Base-by-base conservation (phyloP, 1,284 basidiomycete species). In the Leccinum subatratum region DNA sequence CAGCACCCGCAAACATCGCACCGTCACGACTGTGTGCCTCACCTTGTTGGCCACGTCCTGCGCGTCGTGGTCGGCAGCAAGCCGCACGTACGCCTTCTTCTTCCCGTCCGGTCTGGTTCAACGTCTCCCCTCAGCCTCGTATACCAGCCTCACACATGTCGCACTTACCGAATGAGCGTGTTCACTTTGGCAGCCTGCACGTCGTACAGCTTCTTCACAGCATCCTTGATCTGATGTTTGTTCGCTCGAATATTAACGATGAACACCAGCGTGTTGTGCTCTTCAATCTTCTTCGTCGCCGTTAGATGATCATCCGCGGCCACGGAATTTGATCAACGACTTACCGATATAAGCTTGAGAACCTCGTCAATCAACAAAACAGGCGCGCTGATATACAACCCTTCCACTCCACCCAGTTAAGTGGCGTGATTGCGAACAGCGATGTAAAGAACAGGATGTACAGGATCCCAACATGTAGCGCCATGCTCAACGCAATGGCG, bases 21-120 rank as follows among this genome's bases (percentile, higher is more conserved):
- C 34, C 42, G 22, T 16, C n/a, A 34, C 28, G 45, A 30, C 62
- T 14, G 6, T 14, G 6, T 12, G 62, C 39, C 32, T 59, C 62
- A 96, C 95, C 91, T 97, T 98, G 93, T 98, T 99, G 73, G 96
- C 95, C 72, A 99, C 94, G 80, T 99, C 96, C 73, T 98, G 83
- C 63, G 96, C 96, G 77, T 99, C 96, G 81, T 96, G 93, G 84
- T 98, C 96, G 39, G 96, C 82, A 48, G 95, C 94, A 76, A 99
- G 84, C 64, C 95, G 90, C 67, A 98, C 95, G 80, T 97, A 99
- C 62, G 96, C 96, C 92, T 99, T 99, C 88, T 99, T 99, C 88
- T 92, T 95, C 68, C 97, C 96, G 77, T 99, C 97, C 67, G 96
- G 97, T 79, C 94, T 95, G 70, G 28, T 30, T 30, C 28, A n/a